phyloP scores from a whole-genome alignment of 2,329 filamentous ascomycete species.

The Fonsecaea monophora region DNA sequence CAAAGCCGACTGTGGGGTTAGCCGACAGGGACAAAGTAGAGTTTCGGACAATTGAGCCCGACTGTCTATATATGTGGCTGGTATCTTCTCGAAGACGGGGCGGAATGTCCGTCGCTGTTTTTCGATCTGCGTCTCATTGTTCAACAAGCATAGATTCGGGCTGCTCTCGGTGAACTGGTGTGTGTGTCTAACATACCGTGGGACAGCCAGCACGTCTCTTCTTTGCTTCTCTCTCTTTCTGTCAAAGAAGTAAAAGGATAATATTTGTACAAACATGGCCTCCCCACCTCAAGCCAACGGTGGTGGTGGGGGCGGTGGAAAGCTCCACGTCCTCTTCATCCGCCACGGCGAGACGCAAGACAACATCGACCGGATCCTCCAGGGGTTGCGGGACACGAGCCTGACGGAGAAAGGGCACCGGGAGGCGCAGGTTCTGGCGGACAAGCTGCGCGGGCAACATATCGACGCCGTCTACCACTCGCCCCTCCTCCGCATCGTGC shows the following conservation, averaged over 20 bases:
- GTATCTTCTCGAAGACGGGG: not conserved
- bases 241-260: no score
- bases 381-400: constrained; percentile 31
- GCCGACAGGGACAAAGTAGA: not conserved
- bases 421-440: constrained; percentile 24
- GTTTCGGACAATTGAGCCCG: constrained; percentile 1
- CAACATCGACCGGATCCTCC: constrained; percentile 30
- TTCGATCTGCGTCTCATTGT: not conserved
- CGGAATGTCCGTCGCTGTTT: not conserved
- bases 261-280: not conserved
- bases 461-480: constrained; percentile 41
- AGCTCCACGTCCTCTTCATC: constrained; percentile 32
- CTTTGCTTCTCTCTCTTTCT: no score
- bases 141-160: not conserved
- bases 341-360: constrained; percentile 36
- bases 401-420: constrained; percentile 29
- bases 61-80: not conserved
- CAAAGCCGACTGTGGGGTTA: not conserved
- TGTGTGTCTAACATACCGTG: not conserved
- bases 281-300: not conserved
- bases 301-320: not conserved
- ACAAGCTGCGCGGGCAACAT: constrained; percentile 35
- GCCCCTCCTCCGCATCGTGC: constrained; percentile 26
- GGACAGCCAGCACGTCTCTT: not conserved
- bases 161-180: not conserved